Evolutionary conservation across 768 basidiomycete genomes (phyloP).

Genomic region (Psilocybe tampanensis): DNA sequence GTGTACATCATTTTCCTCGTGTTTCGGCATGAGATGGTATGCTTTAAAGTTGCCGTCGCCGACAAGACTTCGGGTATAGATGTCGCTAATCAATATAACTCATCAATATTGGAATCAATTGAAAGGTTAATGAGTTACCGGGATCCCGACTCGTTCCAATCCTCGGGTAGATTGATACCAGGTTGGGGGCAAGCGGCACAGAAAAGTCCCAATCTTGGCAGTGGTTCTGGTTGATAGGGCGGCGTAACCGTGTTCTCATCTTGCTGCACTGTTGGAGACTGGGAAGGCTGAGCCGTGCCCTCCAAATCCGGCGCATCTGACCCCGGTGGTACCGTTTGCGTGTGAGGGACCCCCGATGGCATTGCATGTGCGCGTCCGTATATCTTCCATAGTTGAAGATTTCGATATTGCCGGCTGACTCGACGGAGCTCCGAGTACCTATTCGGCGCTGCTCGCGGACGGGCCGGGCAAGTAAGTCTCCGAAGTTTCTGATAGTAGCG

Average conservation of each 20-base stretch:
- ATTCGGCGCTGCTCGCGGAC: conserved; percentile 11
- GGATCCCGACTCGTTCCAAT: conserved; percentile 11
- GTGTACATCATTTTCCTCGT: neutral
- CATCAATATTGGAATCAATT: neutral
- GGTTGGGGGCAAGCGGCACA: conserved; percentile 26
- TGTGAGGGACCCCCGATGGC: neutral
- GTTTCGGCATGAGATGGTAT: neutral
- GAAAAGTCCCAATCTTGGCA: neutral
- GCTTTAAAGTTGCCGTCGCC: conserved; percentile 31
- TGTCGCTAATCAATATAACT: conserved; percentile 5
- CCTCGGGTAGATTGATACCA: conserved; percentile 17
- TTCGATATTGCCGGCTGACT: conserved; percentile 14
- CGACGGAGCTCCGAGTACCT: conserved; percentile 19
- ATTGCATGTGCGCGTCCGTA: neutral
- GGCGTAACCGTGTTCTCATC: too few relatives aligned
- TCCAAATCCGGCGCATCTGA: neutral
- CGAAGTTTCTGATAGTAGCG: conserved; percentile 13
- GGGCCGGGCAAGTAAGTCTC: conserved; percentile 4
- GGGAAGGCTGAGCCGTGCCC: neutral
- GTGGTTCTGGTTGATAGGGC: too few relatives aligned
- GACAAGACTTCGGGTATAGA: conserved; percentile 17
- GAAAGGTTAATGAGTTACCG: neutral
- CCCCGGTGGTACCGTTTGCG: neutral
- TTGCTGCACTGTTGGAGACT: too few relatives aligned
- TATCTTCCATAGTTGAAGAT: conserved; percentile 9